These are phyloP conservation scores for Adansonia grandidieri DNA, from an alignment of 441 rosid species.

Conservation along the genomic window DNA sequence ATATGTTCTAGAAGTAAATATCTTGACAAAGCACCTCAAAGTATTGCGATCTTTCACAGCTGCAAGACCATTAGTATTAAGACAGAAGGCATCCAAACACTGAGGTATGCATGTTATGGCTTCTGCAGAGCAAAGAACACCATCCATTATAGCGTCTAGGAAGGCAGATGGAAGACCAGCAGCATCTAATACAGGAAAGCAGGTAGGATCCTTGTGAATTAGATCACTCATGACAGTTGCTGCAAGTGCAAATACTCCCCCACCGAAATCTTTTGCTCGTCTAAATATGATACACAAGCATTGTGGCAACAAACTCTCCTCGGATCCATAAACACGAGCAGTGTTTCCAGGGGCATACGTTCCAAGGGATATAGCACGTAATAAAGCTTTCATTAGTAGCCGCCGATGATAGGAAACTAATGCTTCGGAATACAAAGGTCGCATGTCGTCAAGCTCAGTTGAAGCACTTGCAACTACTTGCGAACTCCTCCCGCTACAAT, in stretches of 20 bases:
- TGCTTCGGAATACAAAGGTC: constrained; percentile 83
- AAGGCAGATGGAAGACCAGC: constrained; percentile 96
- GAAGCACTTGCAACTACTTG: constrained; percentile 47
- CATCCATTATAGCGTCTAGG: constrained; percentile 90
- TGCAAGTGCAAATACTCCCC: constrained; percentile 96
- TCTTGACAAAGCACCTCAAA: constrained; percentile 88
- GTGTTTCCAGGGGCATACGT: constrained; percentile 96
- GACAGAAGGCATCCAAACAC: constrained; percentile 96
- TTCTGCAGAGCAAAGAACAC: constrained; percentile 88
- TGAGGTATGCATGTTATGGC: constrained; percentile 98
- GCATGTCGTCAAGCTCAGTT: constrained; percentile 59
- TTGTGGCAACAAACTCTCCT: constrained; percentile 87
- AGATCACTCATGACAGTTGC: constrained; percentile 97
- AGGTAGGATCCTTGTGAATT: constrained; percentile 98
- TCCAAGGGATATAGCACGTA: constrained; percentile 96
- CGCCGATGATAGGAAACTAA: constrained; percentile 81
- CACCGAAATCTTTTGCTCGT: constrained; percentile 94
- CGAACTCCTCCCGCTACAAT: constrained; percentile 45
- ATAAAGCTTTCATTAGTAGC: constrained; percentile 75
- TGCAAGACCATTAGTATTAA: constrained; percentile 86
- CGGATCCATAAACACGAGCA: constrained; percentile 79
- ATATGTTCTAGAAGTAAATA: constrained; percentile 79
- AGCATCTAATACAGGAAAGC: constrained; percentile 83
- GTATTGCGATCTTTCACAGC: constrained; percentile 88
- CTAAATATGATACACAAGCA: constrained; percentile 85